A percentile compares a stretch with the other conserved stretches of the same genome.
Evolutionary conservation across 257 asterid species (phyloP).

Genomic region (Phtheirospermum japonicum): DNA sequence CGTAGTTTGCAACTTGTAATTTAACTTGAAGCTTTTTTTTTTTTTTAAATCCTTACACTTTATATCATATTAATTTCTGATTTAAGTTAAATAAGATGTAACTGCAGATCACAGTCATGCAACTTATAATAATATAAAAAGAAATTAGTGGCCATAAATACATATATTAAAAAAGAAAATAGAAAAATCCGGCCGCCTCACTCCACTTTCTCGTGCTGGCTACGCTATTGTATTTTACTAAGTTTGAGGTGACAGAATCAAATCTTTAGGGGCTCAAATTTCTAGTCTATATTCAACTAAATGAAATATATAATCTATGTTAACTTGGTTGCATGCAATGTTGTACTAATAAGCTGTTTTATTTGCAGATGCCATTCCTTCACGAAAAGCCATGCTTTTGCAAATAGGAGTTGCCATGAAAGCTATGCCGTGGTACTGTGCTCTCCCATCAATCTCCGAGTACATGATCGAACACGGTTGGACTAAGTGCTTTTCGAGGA

Average conservation of each 20-base stretch:
- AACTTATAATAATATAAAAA: too few relatives aligned
- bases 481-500: constrained; percentile 76
- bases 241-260: neutral
- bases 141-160: too few relatives aligned
- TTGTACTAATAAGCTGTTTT: constrained; percentile 27
- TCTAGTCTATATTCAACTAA: neutral
- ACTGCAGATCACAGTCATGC: neutral
- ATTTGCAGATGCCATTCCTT: constrained; percentile 77
- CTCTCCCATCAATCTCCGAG: constrained; percentile 81
- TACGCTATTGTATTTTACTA: too few relatives aligned
- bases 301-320: constrained; percentile 10
- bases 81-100: neutral
- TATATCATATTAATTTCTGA: too few relatives aligned
- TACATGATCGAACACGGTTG: constrained; percentile 90
- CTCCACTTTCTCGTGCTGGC: too few relatives aligned
- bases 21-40: neutral
- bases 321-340: constrained; percentile 1
- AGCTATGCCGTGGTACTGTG: constrained; percentile 92
- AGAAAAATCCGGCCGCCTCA: too few relatives aligned
- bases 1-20: neutral
- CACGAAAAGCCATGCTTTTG: constrained; percentile 79
- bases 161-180: too few relatives aligned
- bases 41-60: too few relatives aligned
- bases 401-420: constrained; percentile 96
- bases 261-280: neutral